Evolutionary conservation across 2,329 filamentous ascomycete genomes (phyloP).

Genomic region (Graphilbum ipis-grandicollis): DNA sequence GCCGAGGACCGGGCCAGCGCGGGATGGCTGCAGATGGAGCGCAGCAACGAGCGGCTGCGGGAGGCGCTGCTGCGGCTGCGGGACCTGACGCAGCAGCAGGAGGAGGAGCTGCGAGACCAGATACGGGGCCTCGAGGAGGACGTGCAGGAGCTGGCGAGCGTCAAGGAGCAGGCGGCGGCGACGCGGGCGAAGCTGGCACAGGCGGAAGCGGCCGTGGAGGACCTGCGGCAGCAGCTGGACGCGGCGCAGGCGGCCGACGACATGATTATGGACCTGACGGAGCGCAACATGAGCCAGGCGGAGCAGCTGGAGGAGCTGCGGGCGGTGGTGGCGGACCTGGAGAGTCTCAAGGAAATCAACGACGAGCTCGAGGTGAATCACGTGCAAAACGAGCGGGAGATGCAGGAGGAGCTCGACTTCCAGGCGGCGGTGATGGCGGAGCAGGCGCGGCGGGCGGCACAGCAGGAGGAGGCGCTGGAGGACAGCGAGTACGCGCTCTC

Average conservation of each 20-base stretch:
- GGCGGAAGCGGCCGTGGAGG: slow-evolving; percentile 60
- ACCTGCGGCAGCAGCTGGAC: slow-evolving; percentile 81
- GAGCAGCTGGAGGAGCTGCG: slow-evolving; percentile 74
- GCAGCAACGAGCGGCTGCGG: slow-evolving; percentile 70
- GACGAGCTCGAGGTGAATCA: slow-evolving; percentile 92
- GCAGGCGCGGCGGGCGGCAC: slow-evolving; percentile 50
- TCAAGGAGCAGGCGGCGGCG: slow-evolving; percentile 53
- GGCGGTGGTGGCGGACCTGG: slow-evolving; percentile 68
- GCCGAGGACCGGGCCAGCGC: slow-evolving; percentile 74
- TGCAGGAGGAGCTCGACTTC: slow-evolving; percentile 85
- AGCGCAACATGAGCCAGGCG: slow-evolving; percentile 68
- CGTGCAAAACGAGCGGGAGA: slow-evolving; percentile 79
- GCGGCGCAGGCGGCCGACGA: slow-evolving; percentile 76
- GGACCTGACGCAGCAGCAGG: slow-evolving; percentile 74
- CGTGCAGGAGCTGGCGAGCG: slow-evolving; percentile 44
- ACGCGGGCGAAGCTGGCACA: slow-evolving; percentile 57
- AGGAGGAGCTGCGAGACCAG: slow-evolving; percentile 60
- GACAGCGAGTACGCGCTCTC: slow-evolving; percentile 84
- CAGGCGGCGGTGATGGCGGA: slow-evolving; percentile 75
- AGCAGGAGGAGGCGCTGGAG: slow-evolving; percentile 65
- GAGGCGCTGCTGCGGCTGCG: slow-evolving; percentile 72
- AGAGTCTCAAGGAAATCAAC: slow-evolving; percentile 78
- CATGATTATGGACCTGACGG: slow-evolving; percentile 82
- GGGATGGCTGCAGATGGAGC: slow-evolving; percentile 83
- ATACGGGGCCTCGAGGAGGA: slow-evolving; percentile 60